Conservation (phyloP, 306 rosid species). For the Senna tora region DNA sequence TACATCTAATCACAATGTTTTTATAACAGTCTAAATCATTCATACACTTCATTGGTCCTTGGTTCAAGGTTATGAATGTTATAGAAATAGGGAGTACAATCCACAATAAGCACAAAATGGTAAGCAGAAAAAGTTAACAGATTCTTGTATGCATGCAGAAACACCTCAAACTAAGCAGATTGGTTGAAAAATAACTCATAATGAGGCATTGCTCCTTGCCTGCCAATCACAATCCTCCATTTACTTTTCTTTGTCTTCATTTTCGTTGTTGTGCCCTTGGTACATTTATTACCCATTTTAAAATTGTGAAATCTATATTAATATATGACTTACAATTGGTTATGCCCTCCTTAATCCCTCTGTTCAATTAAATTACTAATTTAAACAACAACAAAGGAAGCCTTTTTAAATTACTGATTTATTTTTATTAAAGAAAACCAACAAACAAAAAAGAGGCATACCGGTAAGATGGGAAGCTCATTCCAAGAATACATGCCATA, state of each 20-base stretch:
- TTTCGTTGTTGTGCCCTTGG: not conserved
- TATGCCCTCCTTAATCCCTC: not conserved
- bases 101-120: not conserved
- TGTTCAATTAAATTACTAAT: not conserved
- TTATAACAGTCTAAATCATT: not conserved
- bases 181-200: not conserved
- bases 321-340: not conserved
- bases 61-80: not conserved
- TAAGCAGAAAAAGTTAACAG: not conserved
- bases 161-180: not conserved
- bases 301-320: not conserved
- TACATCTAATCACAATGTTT: not conserved
- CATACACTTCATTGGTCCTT: constrained; percentile 1
- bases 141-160: not conserved
- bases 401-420: too few species aligned
- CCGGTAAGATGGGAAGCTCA: constrained; percentile 96
- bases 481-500: constrained; percentile 91
- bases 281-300: not conserved
- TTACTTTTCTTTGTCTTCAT: not conserved
- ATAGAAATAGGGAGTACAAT: not conserved
- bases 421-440: not conserved
- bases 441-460: constrained; percentile 31
- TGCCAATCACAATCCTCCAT: not conserved
- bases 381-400: too few species aligned
- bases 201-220: not conserved